These are phyloP conservation scores for Serendipita sp. DNA, from an alignment of 768 basidiomycete species.

Conservation along the genomic window DNA sequence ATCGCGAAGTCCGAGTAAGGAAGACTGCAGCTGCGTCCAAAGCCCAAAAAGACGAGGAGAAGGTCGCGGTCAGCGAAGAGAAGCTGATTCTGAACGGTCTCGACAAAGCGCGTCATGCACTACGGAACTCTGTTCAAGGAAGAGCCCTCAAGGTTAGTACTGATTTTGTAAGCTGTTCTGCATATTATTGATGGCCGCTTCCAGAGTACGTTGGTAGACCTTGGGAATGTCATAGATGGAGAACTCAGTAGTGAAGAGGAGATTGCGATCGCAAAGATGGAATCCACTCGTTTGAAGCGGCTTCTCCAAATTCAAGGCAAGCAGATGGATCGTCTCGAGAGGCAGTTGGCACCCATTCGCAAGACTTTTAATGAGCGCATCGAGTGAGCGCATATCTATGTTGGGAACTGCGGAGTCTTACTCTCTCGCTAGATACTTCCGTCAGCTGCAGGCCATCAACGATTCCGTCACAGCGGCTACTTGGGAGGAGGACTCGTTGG, in stretches of 20 bases:
- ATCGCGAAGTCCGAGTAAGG: slow-evolving; percentile 44
- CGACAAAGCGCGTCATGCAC: not conserved
- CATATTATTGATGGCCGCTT: not conserved
- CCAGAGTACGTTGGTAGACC: slow-evolving; percentile 40
- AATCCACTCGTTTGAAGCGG: slow-evolving; percentile 34
- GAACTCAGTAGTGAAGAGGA: slow-evolving; percentile 41
- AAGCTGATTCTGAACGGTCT: slow-evolving; percentile 20
- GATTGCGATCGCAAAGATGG: slow-evolving; percentile 39
- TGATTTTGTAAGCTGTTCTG: not conserved
- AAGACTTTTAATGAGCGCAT: slow-evolving; percentile 60
- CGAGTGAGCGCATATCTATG: slow-evolving; percentile 22
- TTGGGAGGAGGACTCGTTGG: slow-evolving; percentile 33
- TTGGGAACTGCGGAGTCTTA: not conserved
- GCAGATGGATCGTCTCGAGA: slow-evolving; percentile 50
- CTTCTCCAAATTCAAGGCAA: slow-evolving; percentile 48
- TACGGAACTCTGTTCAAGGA: not conserved
- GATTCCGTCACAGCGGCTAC: slow-evolving; percentile 59
- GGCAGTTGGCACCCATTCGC: slow-evolving; percentile 54
- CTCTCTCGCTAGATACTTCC: slow-evolving; percentile 41
- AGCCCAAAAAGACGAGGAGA: slow-evolving; percentile 24
- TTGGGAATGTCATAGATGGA: slow-evolving; percentile 30
- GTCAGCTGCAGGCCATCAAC: slow-evolving; percentile 85
- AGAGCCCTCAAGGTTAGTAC: slow-evolving; percentile 3
- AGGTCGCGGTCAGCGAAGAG: slow-evolving; percentile 22
- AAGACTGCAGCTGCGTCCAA: slow-evolving; percentile 54